These are phyloP conservation scores for Deinandra increscens DNA, from an alignment of 129 eudicot species.

Conservation along the genomic window DNA sequence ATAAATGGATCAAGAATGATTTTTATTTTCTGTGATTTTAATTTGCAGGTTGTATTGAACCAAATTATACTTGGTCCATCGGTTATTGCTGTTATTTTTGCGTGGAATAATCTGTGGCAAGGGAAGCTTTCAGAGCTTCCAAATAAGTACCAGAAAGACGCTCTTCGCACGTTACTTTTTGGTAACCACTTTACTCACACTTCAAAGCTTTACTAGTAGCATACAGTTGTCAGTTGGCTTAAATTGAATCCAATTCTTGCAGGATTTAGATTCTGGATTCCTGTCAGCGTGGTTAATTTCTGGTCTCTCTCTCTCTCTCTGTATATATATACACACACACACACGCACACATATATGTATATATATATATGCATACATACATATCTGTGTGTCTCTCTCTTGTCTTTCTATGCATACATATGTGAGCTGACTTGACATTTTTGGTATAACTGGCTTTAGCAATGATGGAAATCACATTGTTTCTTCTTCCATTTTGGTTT, in stretches of 20 bases:
- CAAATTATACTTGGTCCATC: constrained; percentile 82
- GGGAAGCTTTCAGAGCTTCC: constrained; percentile 95
- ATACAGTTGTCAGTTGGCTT: not conserved
- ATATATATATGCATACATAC: too few species aligned
- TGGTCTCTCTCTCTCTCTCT: constrained; percentile 45
- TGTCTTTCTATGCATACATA: not conserved
- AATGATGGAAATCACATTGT: not conserved
- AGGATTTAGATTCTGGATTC: constrained; percentile 98
- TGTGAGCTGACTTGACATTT: too few species aligned
- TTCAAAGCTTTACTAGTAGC: not conserved
- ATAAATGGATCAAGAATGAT: not conserved
- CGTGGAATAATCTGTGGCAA: constrained; percentile 95
- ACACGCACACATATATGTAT: too few species aligned
- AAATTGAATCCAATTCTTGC: constrained; percentile 29
- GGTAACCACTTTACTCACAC: constrained; percentile 40
- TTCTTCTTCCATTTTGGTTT: not conserved
- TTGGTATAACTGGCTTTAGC: not conserved
- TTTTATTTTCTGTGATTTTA: not conserved
- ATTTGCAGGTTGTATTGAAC: constrained; percentile 71
- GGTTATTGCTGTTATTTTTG: constrained; percentile 87
- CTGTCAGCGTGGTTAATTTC: constrained; percentile 80
- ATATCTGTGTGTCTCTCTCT: not conserved
- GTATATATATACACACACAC: too few species aligned
- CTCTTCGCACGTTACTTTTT: constrained; percentile 64
- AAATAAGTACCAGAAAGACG: constrained; percentile 71